phyloP scores from a whole-genome alignment of 306 rosid species.

The Sphenostylis stenocarpa region DNA sequence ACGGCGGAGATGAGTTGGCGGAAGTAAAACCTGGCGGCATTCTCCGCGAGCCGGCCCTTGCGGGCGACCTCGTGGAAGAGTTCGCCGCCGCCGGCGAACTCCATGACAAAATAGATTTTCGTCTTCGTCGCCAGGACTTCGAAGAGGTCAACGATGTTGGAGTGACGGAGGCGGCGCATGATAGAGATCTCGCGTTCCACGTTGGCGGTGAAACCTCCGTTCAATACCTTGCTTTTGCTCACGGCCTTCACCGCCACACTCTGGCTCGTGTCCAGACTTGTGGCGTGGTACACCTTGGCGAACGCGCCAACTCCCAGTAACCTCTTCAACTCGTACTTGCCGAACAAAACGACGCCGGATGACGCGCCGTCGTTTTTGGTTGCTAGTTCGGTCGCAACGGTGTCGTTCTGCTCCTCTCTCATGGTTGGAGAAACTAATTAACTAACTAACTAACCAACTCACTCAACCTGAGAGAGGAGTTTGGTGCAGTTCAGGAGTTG shows the following conservation, averaged over 20 bases:
- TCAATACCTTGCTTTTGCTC: constrained; percentile 52
- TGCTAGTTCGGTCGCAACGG: neutral
- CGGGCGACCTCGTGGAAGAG: constrained; percentile 49
- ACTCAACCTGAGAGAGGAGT: neutral
- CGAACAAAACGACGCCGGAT: constrained; percentile 30
- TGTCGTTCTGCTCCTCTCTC: constrained; percentile 15
- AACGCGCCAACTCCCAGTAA: constrained; percentile 74
- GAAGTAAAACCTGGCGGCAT: constrained; percentile 61
- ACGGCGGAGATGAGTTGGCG: constrained; percentile 79
- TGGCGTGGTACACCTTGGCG: constrained; percentile 82
- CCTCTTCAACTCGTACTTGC: constrained; percentile 50
- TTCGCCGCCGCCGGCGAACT: constrained; percentile 78
- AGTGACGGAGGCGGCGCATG: constrained; percentile 77
- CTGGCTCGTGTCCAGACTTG: constrained; percentile 41
- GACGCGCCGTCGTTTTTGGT: neutral
- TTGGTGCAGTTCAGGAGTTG: neutral
- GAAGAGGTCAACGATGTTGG: constrained; percentile 52
- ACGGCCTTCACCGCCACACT: constrained; percentile 80
- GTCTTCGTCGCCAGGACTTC: constrained; percentile 81
- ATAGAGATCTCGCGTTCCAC: constrained; percentile 73
- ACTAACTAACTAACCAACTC: neutral
- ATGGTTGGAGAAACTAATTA: neutral
- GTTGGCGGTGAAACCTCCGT: constrained; percentile 45
- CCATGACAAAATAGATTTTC: constrained; percentile 78
- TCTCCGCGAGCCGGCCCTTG: constrained; percentile 56